Evolutionary conservation across 768 basidiomycete species (phyloP).

Genomic region (Gloeopeniophorella convolvens): DNA sequence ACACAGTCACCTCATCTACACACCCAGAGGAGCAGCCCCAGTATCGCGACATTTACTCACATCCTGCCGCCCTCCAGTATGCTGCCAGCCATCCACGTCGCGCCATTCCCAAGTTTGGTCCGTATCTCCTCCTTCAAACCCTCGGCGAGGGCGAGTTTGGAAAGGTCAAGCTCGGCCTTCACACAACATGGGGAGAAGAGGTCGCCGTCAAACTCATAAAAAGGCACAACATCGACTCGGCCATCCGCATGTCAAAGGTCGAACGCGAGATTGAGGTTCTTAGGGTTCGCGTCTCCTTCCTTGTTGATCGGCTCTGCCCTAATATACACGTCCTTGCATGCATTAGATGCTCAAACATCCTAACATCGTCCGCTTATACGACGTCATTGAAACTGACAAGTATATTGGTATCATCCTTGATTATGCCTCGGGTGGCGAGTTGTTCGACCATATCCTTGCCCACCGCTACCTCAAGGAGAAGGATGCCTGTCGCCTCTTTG

Average conservation of each 20-base stretch:
- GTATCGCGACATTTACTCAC: conserved; percentile 72
- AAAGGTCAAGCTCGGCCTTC: conserved; percentile 97
- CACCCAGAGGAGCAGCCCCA: conserved; percentile 40
- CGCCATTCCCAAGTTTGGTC: conserved; percentile 91
- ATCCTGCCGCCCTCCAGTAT: conserved; percentile 82
- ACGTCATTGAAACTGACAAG: conserved; percentile 98
- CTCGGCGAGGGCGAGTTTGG: conserved; percentile 98
- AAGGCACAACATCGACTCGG: conserved; percentile 83
- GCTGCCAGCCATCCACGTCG: conserved; percentile 75
- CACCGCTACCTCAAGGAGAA: conserved; percentile 93
- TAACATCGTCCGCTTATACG: conserved; percentile 96
- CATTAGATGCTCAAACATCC: conserved; percentile 94
- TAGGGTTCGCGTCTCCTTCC: conserved; percentile 50
- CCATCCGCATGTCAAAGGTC: conserved; percentile 87
- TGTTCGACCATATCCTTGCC: conserved; percentile 98
- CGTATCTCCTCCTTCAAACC: conserved; percentile 92
- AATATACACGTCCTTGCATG: too few species aligned
- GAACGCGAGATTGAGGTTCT: conserved; percentile 97
- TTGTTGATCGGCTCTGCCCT: conserved; percentile 11
- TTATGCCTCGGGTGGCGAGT: conserved; percentile 95
- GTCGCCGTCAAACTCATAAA: conserved; percentile 98
- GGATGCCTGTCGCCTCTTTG: conserved; percentile 93
- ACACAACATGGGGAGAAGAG: conserved; percentile 90
- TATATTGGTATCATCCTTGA: conserved; percentile 99
- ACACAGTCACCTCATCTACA: conserved; percentile 53